Evolutionary conservation across 1,284 basidiomycete genomes (phyloP), one percentile per base, ranked within the genome.

Genomic region (Leccinum proliferum): DNA sequence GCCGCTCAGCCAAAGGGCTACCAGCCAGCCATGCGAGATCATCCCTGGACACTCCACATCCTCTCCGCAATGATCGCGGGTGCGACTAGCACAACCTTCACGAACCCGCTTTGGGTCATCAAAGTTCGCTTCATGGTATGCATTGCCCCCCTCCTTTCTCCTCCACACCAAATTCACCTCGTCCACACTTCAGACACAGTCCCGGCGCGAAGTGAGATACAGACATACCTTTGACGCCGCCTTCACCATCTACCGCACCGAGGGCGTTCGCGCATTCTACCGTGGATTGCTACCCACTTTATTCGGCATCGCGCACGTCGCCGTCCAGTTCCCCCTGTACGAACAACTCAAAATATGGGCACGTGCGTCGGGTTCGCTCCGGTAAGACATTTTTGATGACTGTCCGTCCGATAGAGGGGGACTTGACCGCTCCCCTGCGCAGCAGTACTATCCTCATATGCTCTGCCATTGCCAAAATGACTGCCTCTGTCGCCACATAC

Each of bases 41-140:
- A 92, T 70, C 85, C 89, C 3, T 93, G 90, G 90, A 81, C 85
- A 5, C 75, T 94, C 5, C 95, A 98, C 69, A 90, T 98, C 64
- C 75, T 93, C 5, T 95, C 95, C 4, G 94, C 96, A 8, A 96
- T 97, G 94, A 81, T 84, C 35, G 95, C 95, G 1, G 95, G 96
- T 21, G 94, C 92, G 8, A 82, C 89, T 11, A 95, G 94, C 68
- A 96, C 95, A 2, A 85, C 93, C 57, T 88, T 89, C 69, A 97
- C 95, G 32, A 97, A 94, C 76, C 96, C 95, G 1, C 75, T 98
- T 7, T 98, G 95, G 95, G 93, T 98, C 52, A 94, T 98, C 75
- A 97, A 97, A 80, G 97, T 95, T 21, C 86, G 95, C 29, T 97
- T 97, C 77, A 96, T 97, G 96, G 94, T 96, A 72, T 70, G 84